Evolutionary conservation across 2,329 filamentous ascomycete genomes (phyloP).

Genomic region (Epichloe festucae): DNA sequence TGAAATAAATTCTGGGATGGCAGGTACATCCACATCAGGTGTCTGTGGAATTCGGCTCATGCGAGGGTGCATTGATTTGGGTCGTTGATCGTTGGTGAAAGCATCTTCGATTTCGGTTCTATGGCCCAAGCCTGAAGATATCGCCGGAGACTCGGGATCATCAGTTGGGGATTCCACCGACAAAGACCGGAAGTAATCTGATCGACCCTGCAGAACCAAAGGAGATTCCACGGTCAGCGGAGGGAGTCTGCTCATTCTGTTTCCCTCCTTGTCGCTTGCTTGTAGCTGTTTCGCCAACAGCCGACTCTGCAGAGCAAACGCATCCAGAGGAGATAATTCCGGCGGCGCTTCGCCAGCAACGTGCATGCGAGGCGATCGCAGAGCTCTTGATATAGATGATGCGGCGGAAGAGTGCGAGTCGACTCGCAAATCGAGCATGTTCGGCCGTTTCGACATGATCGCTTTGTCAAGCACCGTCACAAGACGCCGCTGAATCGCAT

Average conservation of each 20-base stretch:
- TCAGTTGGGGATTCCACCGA: constrained; percentile 49
- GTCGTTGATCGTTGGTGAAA: constrained; percentile 39
- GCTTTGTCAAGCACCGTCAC: constrained; percentile 5
- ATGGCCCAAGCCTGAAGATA: constrained; percentile 27
- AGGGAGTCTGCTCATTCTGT: constrained; percentile 73
- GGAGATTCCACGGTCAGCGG: constrained; percentile 74
- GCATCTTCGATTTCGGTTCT: constrained; percentile 46
- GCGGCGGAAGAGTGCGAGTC: constrained; percentile 38
- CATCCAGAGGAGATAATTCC: constrained; percentile 85
- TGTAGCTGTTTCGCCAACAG: constrained; percentile 79
- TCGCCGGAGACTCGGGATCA: constrained; percentile 16
- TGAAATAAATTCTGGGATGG: constrained; percentile 27
- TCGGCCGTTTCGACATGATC: constrained; percentile 42
- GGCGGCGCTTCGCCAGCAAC: constrained; percentile 73
- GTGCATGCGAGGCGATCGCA: constrained; percentile 62
- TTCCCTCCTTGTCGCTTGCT: constrained; percentile 59
- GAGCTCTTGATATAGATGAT: constrained; percentile 35
- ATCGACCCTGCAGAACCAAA: constrained; percentile 58
- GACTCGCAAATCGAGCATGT: constrained; percentile 46
- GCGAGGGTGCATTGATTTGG: constrained; percentile 61
- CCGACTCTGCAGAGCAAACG: constrained; percentile 84
- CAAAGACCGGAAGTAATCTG: constrained; percentile 68
- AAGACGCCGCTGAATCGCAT: constrained; percentile 6
- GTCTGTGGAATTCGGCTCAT: constrained; percentile 51
- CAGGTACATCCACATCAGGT: constrained; percentile 33